Evolutionary conservation across 129 eudicot genomes (phyloP).

Genomic region (Helianthus annuus): DNA sequence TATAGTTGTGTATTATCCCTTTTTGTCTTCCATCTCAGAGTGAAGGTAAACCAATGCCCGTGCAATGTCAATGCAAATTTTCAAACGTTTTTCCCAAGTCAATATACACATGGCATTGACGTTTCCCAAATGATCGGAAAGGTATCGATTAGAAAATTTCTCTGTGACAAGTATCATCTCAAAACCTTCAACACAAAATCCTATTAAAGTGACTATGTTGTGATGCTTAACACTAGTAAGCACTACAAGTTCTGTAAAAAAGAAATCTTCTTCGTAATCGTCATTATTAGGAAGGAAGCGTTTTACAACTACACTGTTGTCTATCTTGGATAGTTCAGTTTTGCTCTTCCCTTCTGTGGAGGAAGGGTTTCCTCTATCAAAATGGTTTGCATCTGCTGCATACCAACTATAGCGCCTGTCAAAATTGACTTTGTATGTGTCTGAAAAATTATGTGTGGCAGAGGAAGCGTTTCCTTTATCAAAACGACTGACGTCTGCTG

Average conservation of each 20-base stretch:
- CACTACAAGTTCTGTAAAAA: neutral
- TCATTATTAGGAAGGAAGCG: neutral
- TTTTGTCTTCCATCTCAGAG: neutral
- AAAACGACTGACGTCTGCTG: neutral
- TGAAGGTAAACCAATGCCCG: neutral
- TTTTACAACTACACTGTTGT: neutral
- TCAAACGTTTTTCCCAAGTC: no score
- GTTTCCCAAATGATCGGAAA: no score
- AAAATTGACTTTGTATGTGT: neutral
- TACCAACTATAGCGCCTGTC: neutral
- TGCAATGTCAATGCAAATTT: neutral
- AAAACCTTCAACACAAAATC: no score
- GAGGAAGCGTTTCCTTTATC: neutral
- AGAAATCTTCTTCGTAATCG: neutral
- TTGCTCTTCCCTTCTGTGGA: no score
- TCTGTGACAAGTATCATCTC: no score
- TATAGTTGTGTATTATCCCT: neutral
- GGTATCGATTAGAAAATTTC: no score
- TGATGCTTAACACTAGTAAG: neutral
- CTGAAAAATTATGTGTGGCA: slow-evolving; percentile 6
- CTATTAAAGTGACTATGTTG: neutral
- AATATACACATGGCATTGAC: no score
- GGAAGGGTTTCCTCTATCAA: neutral
- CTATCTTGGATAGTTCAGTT: neutral
- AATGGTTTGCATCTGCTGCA: neutral